Percentiles rank a stretch among this genome's conserved stretches.
Evolutionary conservation across 352 stramenopile species (phyloP).

Genomic region (Phytophthora megakarya): DNA sequence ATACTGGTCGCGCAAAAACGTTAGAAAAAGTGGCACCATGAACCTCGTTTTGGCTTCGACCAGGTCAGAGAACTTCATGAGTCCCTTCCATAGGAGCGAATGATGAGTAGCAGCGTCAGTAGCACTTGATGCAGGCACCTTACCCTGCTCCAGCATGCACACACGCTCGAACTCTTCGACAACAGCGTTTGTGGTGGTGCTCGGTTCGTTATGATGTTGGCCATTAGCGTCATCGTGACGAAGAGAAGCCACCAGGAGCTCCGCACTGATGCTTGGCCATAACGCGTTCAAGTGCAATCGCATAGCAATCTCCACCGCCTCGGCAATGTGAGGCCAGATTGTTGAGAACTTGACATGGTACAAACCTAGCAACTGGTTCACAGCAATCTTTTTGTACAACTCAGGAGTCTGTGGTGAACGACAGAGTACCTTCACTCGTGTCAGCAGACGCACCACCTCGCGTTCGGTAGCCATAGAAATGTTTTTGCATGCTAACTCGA

Average conservation of each 20-base stretch:
- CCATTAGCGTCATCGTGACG: conserved; percentile 40
- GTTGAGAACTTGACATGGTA: conserved; percentile 91
- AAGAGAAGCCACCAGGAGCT: conserved; percentile 55
- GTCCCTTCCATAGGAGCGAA: conserved; percentile 77
- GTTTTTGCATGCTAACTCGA: conserved; percentile 57
- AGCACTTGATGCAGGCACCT: conserved; percentile 45
- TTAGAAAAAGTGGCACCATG: conserved; percentile 84
- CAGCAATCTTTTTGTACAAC: conserved; percentile 78
- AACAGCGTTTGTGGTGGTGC: conserved; percentile 20
- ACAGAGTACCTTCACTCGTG: conserved; percentile 77
- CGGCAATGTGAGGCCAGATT: conserved; percentile 81
- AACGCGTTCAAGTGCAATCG: conserved; percentile 63
- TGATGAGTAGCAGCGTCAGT: conserved; percentile 81
- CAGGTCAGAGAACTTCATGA: conserved; percentile 74
- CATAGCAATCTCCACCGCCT: conserved; percentile 66
- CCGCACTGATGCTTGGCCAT: conserved; percentile 61
- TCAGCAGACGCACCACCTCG: conserved; percentile 81
- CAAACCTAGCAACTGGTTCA: conserved; percentile 78
- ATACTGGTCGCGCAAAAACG: conserved; percentile 87
- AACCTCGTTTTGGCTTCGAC: conserved; percentile 88
- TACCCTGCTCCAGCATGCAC: conserved; percentile 61
- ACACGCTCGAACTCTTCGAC: conserved; percentile 51
- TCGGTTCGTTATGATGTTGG: conserved; percentile 14
- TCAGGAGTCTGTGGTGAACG: conserved; percentile 72
- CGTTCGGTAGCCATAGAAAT: conserved; percentile 82